Conservation (phyloP, 2,329 filamentous ascomycete species). For the Verruconis gallopava region DNA sequence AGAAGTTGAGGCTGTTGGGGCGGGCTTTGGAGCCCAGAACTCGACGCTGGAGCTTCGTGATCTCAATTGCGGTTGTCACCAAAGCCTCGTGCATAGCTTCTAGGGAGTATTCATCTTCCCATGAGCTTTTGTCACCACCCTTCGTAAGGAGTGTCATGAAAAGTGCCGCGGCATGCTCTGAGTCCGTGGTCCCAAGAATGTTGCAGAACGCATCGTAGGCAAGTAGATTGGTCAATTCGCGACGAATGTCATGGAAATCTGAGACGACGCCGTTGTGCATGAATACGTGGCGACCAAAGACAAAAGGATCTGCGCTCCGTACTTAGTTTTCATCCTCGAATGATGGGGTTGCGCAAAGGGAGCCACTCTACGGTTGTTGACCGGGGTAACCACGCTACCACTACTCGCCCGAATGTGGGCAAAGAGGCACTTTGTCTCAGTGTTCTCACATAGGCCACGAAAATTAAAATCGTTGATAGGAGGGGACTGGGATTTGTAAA, state of each 20-base stretch:
- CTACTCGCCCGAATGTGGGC: slow-evolving; percentile 41
- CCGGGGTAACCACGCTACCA: slow-evolving; percentile 33
- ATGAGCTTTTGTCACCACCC: slow-evolving; percentile 24
- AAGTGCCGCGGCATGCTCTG: slow-evolving; percentile 38
- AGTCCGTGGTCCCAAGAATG: slow-evolving; percentile 39
- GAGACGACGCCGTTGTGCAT: slow-evolving; percentile 44
- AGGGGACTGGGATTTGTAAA: slow-evolving; percentile 40
- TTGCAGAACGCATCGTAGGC: slow-evolving; percentile 35
- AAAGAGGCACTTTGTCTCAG: slow-evolving; percentile 36
- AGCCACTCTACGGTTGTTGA: slow-evolving; percentile 20
- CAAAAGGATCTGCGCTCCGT: slow-evolving; percentile 44
- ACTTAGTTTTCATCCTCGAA: slow-evolving; percentile 21
- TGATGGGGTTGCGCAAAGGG: not conserved
- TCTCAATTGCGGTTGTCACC: slow-evolving; percentile 32
- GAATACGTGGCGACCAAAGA: slow-evolving; percentile 40
- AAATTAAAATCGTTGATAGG: slow-evolving; percentile 43
- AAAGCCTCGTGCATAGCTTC: slow-evolving; percentile 33
- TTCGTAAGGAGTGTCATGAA: slow-evolving; percentile 35
- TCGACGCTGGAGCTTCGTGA: slow-evolving; percentile 33
- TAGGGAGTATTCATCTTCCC: slow-evolving; percentile 31
- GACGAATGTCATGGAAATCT: slow-evolving; percentile 34
- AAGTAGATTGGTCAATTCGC: slow-evolving; percentile 32
- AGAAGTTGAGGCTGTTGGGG: slow-evolving; percentile 41
- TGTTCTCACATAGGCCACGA: slow-evolving; percentile 38
- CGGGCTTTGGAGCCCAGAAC: slow-evolving; percentile 27